Evolutionary conservation across 441 rosid species (phyloP).

Genomic region (Pelargonium citronellum): DNA sequence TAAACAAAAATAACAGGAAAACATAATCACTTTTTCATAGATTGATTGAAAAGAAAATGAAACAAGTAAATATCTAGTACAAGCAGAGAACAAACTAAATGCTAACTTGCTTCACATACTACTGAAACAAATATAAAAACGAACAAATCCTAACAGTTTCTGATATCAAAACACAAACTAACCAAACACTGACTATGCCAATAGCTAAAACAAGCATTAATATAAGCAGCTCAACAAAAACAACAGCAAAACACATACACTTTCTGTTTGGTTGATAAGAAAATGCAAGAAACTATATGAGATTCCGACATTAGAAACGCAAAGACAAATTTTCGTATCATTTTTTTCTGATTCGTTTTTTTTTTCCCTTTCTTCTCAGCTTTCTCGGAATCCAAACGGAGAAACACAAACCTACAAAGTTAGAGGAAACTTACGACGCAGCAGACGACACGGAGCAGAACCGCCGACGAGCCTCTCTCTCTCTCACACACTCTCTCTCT

Average conservation of each 20-base stretch:
- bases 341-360: too few species aligned
- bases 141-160: not conserved
- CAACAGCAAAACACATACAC: not conserved
- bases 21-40: not conserved
- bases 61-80: not conserved
- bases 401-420: too few species aligned
- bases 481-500: not conserved
- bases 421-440: not conserved
- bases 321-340: too few species aligned
- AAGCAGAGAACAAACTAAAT: too few species aligned
- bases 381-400: too few species aligned
- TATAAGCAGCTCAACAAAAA: not conserved
- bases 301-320: too few species aligned
- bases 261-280: not conserved
- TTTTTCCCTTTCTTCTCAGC: too few species aligned
- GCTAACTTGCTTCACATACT: not conserved
- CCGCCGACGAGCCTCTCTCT: not conserved
- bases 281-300: not conserved
- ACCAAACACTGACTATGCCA: not conserved
- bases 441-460: constrained; percentile 2
- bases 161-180: not conserved
- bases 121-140: not conserved
- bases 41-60: not conserved
- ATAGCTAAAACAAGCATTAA: not conserved
- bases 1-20: not conserved